Evolutionary conservation across 2,329 filamentous ascomycete genomes (phyloP), one percentile per base, ranked within the genome.

Genomic region (Pseudomassariella vexata): DNA sequence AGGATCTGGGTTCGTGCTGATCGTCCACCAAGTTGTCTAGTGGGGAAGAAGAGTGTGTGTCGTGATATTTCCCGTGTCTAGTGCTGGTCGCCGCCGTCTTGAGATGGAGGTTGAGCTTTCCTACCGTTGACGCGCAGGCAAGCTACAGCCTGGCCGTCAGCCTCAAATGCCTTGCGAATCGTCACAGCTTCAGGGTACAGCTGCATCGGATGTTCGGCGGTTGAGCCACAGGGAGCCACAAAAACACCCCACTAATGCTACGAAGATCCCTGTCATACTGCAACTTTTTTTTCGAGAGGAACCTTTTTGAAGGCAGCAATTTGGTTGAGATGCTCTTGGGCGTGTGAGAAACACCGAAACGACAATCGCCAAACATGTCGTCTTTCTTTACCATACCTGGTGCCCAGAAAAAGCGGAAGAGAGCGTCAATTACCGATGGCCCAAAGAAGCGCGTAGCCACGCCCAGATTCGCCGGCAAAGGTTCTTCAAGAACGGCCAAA

Each of bases 371-470:
- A 47, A 66, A 44, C 45, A 94, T 94, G 89, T 94, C 90, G 52
- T 95, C 89, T 23, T 98, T 96, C 63, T 98, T 98, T 63, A 95
- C 89, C 31, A 68, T 82, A 23, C 88, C 92, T 5, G 83, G 84
- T 24, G 82, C 84, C 30, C 83, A 90, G 53, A 86, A 85, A 66
- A 96, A 96, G 73, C 74, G 92, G 49, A 96, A 96, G 70, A 75
- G 89, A 39, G 52, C 66, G 6, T 14, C 25, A 15, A 59, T 65
- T 35, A 68, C 70, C 17, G 70, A 77, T 30, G 59, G 59, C 5
- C 71, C 76, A 2, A 79, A 79, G 57, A 82, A 80, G 52, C 67
- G 74, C 55, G 49, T 70, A 39, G 70, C 70, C 43, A 62, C 65
- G 32, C 55, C 68, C 19, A 69, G 68, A 23, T 22, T 29, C 24